Evolutionary conservation across 306 rosid species (phyloP), one percentile per base, ranked within the genome.

Genomic region (Dryas octopetala): DNA sequence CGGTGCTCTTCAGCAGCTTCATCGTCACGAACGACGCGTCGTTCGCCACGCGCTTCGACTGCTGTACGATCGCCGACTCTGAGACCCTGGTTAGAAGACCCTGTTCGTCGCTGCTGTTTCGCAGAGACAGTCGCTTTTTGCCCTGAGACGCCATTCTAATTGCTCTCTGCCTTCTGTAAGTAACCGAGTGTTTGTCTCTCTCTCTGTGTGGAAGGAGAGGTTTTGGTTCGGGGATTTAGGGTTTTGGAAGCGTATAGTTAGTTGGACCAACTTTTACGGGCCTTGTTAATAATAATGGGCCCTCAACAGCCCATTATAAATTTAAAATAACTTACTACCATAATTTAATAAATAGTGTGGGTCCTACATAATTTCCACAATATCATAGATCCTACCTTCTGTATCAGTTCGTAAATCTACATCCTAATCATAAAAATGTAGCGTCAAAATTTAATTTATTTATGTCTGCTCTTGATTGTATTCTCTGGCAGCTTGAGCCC

Each of bases 1-100:
- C 83, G 17, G 83, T 79, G 75, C 81, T 78, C 70, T 66, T 51
- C 50, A 60, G 32, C 28, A 83, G 78, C 83, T 78, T 78, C 78
- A 63, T 78, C 53, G 71, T 38, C 50, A 74, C 83, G 40, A 10
- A 67, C 17, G 60, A 82, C 12, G 75, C 78, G 7, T 83, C 86
- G 40, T 53, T 54, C n/a, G 59, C 74, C 16, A 40, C 57, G 5
- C 16, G 52, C 60, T 53, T 80, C 7, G 76, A 14, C n/a, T 54
- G 11, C 60, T 51, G 60, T 17, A 62, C 26, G 38, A 62, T 19
- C 52, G 38, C 16, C 14, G 77, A 76, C 59, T 70, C 12, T 3
- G 69, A 53, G 3, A 67, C 58, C 54, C 70, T 55, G 5, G 58
- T 6, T 6, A 74, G 14, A 5, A 66, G 47, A 41, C 77, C 46